Percentiles rank a stretch among this genome's conserved stretches.
Conservation (phyloP, 805 yeast genomes). For the Kodamaea kaohsiungensis region DNA sequence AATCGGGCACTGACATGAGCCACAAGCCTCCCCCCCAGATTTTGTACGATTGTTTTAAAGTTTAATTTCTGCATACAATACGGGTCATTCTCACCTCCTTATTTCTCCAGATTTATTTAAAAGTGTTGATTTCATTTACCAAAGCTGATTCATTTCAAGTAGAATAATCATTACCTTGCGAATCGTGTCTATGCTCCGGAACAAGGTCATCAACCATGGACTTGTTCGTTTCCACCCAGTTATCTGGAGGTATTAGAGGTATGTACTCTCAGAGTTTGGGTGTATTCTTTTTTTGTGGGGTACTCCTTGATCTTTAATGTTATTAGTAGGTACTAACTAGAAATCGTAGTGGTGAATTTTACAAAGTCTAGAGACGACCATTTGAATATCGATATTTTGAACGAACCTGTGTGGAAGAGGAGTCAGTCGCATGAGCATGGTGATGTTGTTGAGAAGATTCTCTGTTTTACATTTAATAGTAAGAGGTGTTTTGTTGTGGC, state of each 20-base stretch:
- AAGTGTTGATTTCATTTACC: background rate
- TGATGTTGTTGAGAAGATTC: slow-evolving; percentile 16
- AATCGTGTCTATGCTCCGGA: slow-evolving; percentile 3
- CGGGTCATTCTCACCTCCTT: slow-evolving; percentile 1
- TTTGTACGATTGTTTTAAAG: background rate
- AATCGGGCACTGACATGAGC: background rate
- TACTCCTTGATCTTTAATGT: background rate
- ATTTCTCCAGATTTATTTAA: background rate
- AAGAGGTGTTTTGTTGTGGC: slow-evolving; percentile 25
- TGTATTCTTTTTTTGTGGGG: background rate
- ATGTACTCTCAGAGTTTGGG: slow-evolving; percentile 6
- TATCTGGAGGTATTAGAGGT: slow-evolving; percentile 20
- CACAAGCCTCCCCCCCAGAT: background rate
- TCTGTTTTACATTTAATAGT: slow-evolving; percentile 20
- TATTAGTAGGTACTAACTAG: background rate
- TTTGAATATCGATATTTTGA: slow-evolving; percentile 4
- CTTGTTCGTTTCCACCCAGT: slow-evolving; percentile 16
- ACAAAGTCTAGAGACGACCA: slow-evolving; percentile 6
- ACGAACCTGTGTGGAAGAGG: slow-evolving; percentile 4
- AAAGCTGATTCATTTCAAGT: background rate
- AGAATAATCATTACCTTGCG: slow-evolving; percentile 3
- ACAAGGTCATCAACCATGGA: slow-evolving; percentile 11
- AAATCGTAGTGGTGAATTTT: slow-evolving; percentile 6
- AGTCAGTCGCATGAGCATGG: slow-evolving; percentile 4
- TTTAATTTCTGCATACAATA: background rate